Base-by-base conservation (phyloP, 495 filamentous ascomycete species). In the Paragyromitra xinjiangensis region DNA sequence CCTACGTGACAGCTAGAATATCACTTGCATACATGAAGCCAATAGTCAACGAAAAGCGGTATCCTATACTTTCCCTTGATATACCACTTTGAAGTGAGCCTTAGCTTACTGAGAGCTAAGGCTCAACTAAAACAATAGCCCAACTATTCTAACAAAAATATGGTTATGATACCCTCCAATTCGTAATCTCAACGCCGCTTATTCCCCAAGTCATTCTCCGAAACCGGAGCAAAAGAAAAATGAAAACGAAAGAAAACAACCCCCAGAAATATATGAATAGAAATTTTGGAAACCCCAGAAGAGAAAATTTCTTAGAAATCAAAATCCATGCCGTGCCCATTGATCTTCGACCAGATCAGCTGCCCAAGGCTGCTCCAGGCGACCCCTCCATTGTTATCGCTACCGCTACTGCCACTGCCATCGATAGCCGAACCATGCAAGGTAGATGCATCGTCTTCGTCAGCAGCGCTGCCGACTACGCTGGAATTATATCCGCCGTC, bases 261-360 rank as follows among this genome's bases (percentile, higher is more conserved):
- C 50, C 11, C n/a, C n/a, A 16, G 24, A 70, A 69, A 55, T 4
- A 34, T 34, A 34, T 34, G 44, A 48, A 48, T 12, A 48, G 44
- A 48, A 16, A 48, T 3, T 48, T 48, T 11, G 5, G 44, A 48
- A 16, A 11, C 3, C 24, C 53, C 53, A 3, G 9, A 26, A 56
- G 53, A 22, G 24, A 12, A 56, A 11, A 56, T 56, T 12, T 26
- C 22, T 56, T 4, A 64, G 1, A 45, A 48, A 70, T 34, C 40
- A 6, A 74, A 22, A 14, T 59, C 6, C 53, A 70, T 19, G 39
- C 3, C 6, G 1, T 62, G 66, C 4, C 73, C 73, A 42, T 71
- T 9, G 19, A 80, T 42, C 29, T 73, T 78, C 26, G 45, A 2
- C 78, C 75, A 80, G 50, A 80, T 78, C 16, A 80, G 45, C 39